Percentiles rank a stretch among this genome's conserved stretches.
Evolutionary conservation across 257 asterid genomes (phyloP).

Genomic region (Capsicum baccatum): DNA sequence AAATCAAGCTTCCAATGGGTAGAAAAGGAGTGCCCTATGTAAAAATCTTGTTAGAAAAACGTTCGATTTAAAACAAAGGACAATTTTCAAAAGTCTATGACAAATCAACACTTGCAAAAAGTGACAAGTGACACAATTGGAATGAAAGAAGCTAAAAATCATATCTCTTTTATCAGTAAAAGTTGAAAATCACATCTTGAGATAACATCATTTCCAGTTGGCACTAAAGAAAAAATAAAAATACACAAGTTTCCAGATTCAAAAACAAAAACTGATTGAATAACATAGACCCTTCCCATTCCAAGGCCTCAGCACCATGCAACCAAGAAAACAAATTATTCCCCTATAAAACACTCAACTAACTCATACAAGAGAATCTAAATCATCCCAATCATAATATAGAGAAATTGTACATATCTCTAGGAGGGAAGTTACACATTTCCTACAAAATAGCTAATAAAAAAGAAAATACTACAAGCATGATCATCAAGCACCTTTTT

Average conservation of each 20-base stretch:
- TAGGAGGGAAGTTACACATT: not conserved
- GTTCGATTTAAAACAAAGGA: not conserved
- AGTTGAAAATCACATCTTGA: not conserved
- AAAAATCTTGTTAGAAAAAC: not conserved
- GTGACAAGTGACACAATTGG: not conserved
- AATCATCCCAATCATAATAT: not conserved
- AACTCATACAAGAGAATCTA: not conserved
- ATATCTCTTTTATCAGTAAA: not conserved
- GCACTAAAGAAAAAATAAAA: not conserved
- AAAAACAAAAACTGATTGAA: not conserved
- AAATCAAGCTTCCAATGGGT: not conserved
- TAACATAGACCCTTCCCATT: conserved; percentile 19
- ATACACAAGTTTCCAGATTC: not conserved
- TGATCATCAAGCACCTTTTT: no score
- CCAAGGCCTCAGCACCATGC: conserved; percentile 29
- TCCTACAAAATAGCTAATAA: not conserved
- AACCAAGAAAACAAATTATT: conserved; percentile 18
- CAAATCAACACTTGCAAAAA: not conserved
- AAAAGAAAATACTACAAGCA: no score
- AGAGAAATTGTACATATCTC: not conserved
- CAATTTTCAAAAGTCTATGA: not conserved
- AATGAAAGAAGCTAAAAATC: not conserved
- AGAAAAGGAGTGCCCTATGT: not conserved
- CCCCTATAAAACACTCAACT: not conserved
- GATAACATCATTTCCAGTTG: not conserved